Evolutionary conservation across 192 early-diverging fungal genomes (phyloP).

Genomic region (Podochytrium sp.): DNA sequence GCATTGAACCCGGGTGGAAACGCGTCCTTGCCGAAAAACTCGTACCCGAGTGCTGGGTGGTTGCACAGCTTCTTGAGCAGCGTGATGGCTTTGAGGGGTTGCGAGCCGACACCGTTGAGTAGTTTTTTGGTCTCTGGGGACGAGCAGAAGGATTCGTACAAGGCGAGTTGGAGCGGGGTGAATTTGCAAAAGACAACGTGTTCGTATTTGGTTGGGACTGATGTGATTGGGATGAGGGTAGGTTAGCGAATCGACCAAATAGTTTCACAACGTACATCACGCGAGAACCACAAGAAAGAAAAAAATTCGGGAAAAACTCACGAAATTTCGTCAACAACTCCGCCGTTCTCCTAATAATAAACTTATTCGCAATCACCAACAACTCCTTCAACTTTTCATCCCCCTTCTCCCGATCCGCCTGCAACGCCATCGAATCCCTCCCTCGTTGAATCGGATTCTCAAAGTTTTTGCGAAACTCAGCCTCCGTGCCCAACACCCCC

Average conservation of each 20-base stretch:
- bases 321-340: slow-evolving; percentile 96
- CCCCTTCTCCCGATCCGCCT: slow-evolving; percentile 73
- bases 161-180: slow-evolving; percentile 70
- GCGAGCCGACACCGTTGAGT: slow-evolving; percentile 69
- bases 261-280: background rate
- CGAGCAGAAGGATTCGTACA: slow-evolving; percentile 82
- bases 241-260: background rate
- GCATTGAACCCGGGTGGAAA: slow-evolving; percentile 40
- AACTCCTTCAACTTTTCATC: slow-evolving; percentile 88
- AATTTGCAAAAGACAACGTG: slow-evolving; percentile 96
- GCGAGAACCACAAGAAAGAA: background rate
- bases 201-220: slow-evolving; percentile 96
- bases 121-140: slow-evolving; percentile 73
- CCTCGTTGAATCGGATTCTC: slow-evolving; percentile 94
- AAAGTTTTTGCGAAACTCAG: slow-evolving; percentile 90
- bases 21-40: slow-evolving; percentile 33
- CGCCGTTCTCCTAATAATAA: slow-evolving; percentile 97
- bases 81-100: slow-evolving; percentile 89
- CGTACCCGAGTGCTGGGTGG: slow-evolving; percentile 83
- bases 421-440: slow-evolving; percentile 86
- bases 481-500: slow-evolving; percentile 80
- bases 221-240: background rate
- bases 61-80: slow-evolving; percentile 96
- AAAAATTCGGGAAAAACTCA: slow-evolving; percentile 51
- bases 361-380: slow-evolving; percentile 83